These are phyloP conservation scores for Agarophyton chilense DNA, from an alignment of 23 red algal species.

Conservation along the genomic window DNA sequence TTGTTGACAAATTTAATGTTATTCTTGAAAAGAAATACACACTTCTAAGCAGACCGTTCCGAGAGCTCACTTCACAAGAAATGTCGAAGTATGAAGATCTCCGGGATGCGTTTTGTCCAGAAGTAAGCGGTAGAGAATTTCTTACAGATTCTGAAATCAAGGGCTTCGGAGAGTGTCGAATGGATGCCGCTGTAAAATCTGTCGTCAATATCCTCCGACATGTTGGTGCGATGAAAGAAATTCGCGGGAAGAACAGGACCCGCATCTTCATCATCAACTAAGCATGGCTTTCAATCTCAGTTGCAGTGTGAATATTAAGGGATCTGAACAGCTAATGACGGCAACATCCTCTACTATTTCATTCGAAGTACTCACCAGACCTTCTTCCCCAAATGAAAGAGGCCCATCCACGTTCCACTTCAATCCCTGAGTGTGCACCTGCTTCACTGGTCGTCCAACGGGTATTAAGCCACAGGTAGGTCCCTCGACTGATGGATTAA, in stretches of 20 bases:
- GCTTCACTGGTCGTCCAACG: constrained; percentile 28
- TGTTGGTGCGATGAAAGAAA: constrained; percentile 46
- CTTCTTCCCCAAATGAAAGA: constrained; percentile 36
- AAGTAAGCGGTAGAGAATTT: constrained; percentile 18
- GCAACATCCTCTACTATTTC: constrained; percentile 62
- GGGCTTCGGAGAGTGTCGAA: constrained; percentile 45
- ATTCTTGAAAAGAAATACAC: constrained; percentile 40
- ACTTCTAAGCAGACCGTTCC: constrained; percentile 19
- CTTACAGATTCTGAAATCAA: constrained; percentile 66
- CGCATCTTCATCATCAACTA: constrained; percentile 54
- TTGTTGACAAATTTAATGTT: constrained; percentile 32
- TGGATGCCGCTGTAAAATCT: constrained; percentile 54
- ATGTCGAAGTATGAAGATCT: constrained; percentile 41
- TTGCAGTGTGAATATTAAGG: constrained; percentile 66
- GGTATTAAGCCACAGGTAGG: constrained; percentile 72
- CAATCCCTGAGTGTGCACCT: constrained; percentile 44
- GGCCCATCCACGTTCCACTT: constrained; percentile 67
- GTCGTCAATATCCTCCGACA: constrained; percentile 58
- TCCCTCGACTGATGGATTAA: constrained; percentile 54
- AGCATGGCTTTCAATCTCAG: not conserved
- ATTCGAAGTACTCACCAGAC: constrained; percentile 75
- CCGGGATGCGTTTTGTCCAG: constrained; percentile 25
- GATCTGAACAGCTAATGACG: constrained; percentile 41
- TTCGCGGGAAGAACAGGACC: constrained; percentile 50
- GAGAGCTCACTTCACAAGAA: constrained; percentile 27